A percentile compares a stretch with the other conserved stretches of the same genome.
These are phyloP conservation scores for Myxozyma neotropica DNA, from an alignment of 805 yeast genomes.

Conservation along the genomic window DNA sequence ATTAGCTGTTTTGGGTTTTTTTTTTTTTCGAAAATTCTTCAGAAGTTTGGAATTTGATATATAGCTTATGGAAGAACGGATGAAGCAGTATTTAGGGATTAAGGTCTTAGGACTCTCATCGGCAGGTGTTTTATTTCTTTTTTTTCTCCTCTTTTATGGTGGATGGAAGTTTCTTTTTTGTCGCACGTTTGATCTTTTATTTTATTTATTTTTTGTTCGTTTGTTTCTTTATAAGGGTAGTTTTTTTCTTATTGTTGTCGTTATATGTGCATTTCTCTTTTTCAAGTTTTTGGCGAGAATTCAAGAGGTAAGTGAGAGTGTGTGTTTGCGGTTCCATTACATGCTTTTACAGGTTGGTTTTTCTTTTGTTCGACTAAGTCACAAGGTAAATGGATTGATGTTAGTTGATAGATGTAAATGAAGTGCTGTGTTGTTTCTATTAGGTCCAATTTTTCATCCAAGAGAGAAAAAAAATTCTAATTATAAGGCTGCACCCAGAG, in stretches of 20 bases:
- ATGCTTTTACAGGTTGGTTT: background rate
- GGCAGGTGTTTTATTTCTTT: background rate
- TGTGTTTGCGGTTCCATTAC: background rate
- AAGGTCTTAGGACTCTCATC: background rate
- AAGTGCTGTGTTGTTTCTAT: background rate
- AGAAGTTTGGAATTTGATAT: too few species aligned
- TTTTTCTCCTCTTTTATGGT: background rate
- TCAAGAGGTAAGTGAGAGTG: background rate
- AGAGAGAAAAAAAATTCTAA: background rate
- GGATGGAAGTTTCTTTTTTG: background rate
- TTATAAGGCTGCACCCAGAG: background rate
- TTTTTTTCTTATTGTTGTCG: background rate
- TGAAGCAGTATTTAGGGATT: background rate
- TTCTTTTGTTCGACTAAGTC: background rate
- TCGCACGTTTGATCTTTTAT: background rate
- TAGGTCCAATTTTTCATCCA: background rate
- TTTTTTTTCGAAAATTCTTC: background rate
- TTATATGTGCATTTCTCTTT: slow-evolving; percentile 1
- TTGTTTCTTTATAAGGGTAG: background rate
- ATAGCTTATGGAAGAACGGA: too few species aligned
- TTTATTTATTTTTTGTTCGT: background rate
- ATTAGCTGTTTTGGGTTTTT: background rate
- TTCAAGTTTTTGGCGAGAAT: background rate
- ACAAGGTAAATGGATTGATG: background rate
- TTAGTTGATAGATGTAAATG: background rate